phyloP scores from a whole-genome alignment of 108 stramenopile species.

The Epipyxis sp. region DNA sequence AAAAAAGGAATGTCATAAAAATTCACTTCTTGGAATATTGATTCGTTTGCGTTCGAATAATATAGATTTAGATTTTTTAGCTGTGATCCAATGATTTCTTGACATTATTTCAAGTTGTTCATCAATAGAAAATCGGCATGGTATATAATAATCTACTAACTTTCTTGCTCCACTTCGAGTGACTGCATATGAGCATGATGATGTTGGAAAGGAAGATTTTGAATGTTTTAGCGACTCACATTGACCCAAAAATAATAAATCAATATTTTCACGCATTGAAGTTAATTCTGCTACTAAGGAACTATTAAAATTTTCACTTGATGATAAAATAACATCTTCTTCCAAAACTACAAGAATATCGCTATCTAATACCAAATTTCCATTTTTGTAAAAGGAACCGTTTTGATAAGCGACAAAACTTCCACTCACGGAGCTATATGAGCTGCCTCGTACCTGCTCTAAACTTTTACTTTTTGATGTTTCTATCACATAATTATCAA shows the following conservation, averaged over 20 bases:
- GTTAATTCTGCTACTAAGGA: neutral
- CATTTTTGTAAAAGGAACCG: neutral
- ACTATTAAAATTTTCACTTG: neutral
- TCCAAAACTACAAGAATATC: conserved; percentile 12
- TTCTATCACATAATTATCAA: neutral
- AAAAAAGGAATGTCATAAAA: too few species aligned
- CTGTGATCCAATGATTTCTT: neutral
- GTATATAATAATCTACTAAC: neutral
- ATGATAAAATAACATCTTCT: neutral
- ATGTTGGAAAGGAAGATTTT: neutral
- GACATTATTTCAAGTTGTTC: neutral
- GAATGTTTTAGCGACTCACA: too few species aligned
- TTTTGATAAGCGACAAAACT: neutral
- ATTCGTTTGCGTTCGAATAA: too few species aligned
- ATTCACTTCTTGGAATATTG: too few species aligned
- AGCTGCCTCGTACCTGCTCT: too few species aligned
- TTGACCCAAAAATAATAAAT: neutral
- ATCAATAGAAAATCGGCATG: neutral
- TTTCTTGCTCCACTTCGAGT: neutral
- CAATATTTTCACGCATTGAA: neutral
- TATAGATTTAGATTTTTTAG: too few species aligned
- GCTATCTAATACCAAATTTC: neutral
- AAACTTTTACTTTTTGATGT: neutral
- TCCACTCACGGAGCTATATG: too few species aligned
- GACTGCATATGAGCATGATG: neutral